Evolutionary conservation across 768 basidiomycete species (phyloP).

Genomic region (Pholiota molesta): DNA sequence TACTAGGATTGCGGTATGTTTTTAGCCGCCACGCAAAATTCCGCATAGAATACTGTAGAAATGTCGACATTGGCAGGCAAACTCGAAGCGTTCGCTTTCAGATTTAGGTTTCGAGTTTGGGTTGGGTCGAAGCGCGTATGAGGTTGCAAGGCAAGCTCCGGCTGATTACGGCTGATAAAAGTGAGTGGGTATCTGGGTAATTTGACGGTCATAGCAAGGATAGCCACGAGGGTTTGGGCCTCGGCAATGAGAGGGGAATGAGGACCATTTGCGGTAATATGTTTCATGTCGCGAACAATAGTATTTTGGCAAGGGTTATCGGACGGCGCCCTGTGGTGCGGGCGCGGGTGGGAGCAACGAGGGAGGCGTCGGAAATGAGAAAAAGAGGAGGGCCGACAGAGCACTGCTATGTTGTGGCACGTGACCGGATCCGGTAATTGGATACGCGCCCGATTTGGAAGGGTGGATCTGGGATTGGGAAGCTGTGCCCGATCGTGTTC

Average conservation of each 20-base stretch:
- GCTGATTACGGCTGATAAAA: not conserved
- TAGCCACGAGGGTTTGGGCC: not conserved
- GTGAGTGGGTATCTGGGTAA: not conserved
- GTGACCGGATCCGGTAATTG: conserved; percentile 22
- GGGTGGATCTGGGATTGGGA: not conserved
- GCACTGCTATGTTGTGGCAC: conserved; percentile 23
- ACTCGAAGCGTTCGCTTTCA: not conserved
- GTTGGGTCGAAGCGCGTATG: not conserved
- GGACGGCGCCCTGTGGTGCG: conserved; percentile 15
- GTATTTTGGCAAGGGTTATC: conserved; percentile 2
- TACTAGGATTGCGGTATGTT: not conserved
- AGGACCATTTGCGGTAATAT: not conserved
- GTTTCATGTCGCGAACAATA: conserved; percentile 5
- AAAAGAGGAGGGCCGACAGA: conserved; percentile 22
- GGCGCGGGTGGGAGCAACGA: conserved; percentile 18
- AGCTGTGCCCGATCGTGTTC: conserved; percentile 19
- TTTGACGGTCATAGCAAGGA: not conserved
- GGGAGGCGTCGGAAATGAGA: too few species aligned
- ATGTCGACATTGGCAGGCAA: not conserved
- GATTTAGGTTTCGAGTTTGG: not conserved
- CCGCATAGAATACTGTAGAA: not conserved
- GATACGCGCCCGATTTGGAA: conserved; percentile 5
- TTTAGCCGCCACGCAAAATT: not conserved
- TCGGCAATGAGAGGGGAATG: not conserved
- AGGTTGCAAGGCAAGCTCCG: not conserved